Percentiles rank a stretch among this genome's conserved stretches.
Conservation (phyloP, 805 yeast species). For the Lipomyces yamanashiensis region DNA sequence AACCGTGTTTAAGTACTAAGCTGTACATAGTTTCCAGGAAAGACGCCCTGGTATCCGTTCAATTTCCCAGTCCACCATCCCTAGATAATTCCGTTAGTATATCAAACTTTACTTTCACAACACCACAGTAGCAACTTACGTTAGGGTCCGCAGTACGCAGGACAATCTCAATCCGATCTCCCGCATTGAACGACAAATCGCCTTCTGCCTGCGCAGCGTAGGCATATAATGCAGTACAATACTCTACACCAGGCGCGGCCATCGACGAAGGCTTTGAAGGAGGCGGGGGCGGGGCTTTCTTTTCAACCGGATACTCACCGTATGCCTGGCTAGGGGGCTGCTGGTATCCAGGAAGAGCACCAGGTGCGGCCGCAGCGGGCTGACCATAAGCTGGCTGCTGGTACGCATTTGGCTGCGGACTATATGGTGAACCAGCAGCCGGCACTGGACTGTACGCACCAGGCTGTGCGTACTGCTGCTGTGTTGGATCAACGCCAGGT, state of each 20-base stretch:
- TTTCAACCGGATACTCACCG: slow-evolving; percentile 29
- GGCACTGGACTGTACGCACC: slow-evolving; percentile 6
- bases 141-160: slow-evolving; percentile 81
- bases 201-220: slow-evolving; percentile 93
- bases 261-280: slow-evolving; percentile 43
- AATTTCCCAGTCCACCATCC: slow-evolving; percentile 98
- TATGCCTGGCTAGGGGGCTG: slow-evolving; percentile 21
- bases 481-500: slow-evolving; percentile 11
- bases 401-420: slow-evolving; percentile 8
- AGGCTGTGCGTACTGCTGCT: slow-evolving; percentile 8
- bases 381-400: slow-evolving; percentile 13
- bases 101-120: no score
- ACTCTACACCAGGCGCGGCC: slow-evolving; percentile 47
- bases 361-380: slow-evolving; percentile 19
- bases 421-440: slow-evolving; percentile 7
- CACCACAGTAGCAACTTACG: slow-evolving; percentile 12
- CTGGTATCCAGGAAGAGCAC: slow-evolving; percentile 14
- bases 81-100: neutral
- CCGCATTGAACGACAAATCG: slow-evolving; percentile 85
- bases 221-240: slow-evolving; percentile 87
- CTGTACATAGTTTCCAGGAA: slow-evolving; percentile 96
- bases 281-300: slow-evolving; percentile 39
- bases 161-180: slow-evolving; percentile 80
- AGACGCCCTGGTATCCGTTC: slow-evolving; percentile 86
- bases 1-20: slow-evolving; percentile 41